Conservation (phyloP, 1,284 basidiomycete species). For the Spongiforma sp. region DNA sequence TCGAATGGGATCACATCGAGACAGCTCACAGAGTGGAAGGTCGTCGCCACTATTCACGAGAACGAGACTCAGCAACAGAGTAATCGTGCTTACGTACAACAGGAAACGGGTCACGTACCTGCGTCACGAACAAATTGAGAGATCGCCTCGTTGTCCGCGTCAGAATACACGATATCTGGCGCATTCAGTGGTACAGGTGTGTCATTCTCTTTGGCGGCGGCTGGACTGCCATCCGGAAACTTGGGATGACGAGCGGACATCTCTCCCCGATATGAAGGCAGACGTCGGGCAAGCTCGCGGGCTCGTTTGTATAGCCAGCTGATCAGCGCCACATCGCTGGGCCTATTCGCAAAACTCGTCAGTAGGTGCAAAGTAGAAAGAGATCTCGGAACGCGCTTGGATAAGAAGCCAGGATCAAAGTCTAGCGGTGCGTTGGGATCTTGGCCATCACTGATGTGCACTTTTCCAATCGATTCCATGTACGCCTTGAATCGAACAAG, state of each 20-base stretch:
- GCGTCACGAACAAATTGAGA: slow-evolving; percentile 45
- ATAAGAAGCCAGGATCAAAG: slow-evolving; percentile 20
- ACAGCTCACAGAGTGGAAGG: slow-evolving; percentile 59
- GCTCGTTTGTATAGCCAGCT: slow-evolving; percentile 41
- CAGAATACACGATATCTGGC: slow-evolving; percentile 57
- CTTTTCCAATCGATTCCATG: slow-evolving; percentile 25
- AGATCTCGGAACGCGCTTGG: slow-evolving; percentile 6
- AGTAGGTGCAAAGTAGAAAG: background rate
- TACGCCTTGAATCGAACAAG: slow-evolving; percentile 20
- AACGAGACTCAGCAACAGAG: background rate
- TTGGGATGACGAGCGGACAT: slow-evolving; percentile 47
- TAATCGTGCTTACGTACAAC: too few species aligned
- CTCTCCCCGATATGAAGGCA: slow-evolving; percentile 61
- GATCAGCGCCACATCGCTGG: slow-evolving; percentile 4
- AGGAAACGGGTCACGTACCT: slow-evolving; percentile 23
- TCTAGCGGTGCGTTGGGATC: slow-evolving; percentile 23
- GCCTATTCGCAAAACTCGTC: background rate
- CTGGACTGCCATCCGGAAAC: slow-evolving; percentile 51
- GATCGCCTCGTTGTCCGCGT: slow-evolving; percentile 58
- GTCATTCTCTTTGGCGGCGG: slow-evolving; percentile 37
- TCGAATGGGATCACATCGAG: too few species aligned
- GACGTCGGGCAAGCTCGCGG: slow-evolving; percentile 51
- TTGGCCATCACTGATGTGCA: slow-evolving; percentile 28
- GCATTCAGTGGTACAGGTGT: slow-evolving; percentile 46
- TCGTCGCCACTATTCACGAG: slow-evolving; percentile 46